Base-by-base conservation (phyloP, 768 basidiomycete genomes). In the Tulasnella sp. region DNA sequence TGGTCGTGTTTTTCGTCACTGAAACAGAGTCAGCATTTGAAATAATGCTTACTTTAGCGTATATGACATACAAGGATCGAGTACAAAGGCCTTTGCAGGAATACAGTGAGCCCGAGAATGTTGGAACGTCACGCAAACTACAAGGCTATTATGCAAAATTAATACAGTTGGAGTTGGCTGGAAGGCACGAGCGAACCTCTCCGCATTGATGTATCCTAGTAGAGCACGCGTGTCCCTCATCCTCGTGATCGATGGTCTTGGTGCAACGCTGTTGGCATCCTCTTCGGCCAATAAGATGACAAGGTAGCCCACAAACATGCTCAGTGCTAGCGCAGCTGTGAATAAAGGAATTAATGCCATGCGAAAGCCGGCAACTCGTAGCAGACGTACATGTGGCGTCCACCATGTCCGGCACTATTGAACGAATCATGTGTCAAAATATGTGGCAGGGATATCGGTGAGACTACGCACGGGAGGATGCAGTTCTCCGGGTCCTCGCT, bases 361-460 rank as follows among this genome's bases (percentile, higher is more conserved):
- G 38, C 4, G 5, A 38, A 17, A 4, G 10, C n/a, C 13, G 17
- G 8, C 8, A 4, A 21, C 19, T 13, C 2, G 10, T 21, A 51
- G 29, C 52, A 26, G 10, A 65, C 76, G 51, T 67, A 82, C 82
- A 80, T 73, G 63, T 83, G 82, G 9, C 70, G 71, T 13, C 79
- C 80, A 21, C 74, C 67, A 61, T 84, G 82, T 0, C 82, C 83
- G 29, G 80, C 81, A n/a, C 81, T 83, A 61, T 32, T 5, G n/a
- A 2, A 27, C 7, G 56, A 21, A 17, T 58, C 32, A 44, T 13
- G n/a, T 13, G 47, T 29, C n/a, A 48, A n/a, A n/a, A 29, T n/a
- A 48, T n/a, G 34, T 38, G 15, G 5, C 34, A 38, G 5, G 15
- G 15, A 38, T 7, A 5, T 7, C 7, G 5, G 34, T 38, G 34